A percentile compares a stretch with the other conserved stretches of the same genome.
Conservation (phyloP, 2,329 filamentous ascomycete genomes). For the Ophiosphaerella herpotricha region DNA sequence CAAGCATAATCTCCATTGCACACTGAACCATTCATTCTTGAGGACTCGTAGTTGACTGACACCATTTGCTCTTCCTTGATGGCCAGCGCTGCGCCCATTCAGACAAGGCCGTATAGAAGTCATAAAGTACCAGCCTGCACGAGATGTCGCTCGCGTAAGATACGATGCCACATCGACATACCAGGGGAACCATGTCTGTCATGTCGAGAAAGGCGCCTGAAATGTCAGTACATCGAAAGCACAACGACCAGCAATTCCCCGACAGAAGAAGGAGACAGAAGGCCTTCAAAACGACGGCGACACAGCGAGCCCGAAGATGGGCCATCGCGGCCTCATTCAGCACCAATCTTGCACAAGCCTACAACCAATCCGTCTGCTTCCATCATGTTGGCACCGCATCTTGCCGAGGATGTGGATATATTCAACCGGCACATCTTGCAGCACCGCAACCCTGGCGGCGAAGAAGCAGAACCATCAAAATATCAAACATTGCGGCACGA, state of each 20-base stretch:
- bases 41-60: neutral
- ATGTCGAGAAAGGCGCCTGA: conserved; percentile 44
- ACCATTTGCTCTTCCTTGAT: conserved; percentile 22
- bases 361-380: conserved; percentile 41
- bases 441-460: conserved; percentile 27
- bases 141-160: conserved; percentile 48
- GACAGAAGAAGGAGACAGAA: conserved; percentile 27
- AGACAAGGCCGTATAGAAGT: conserved; percentile 49
- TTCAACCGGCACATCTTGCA: conserved; percentile 47
- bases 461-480: conserved; percentile 40
- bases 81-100: conserved; percentile 38
- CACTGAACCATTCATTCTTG: neutral
- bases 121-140: conserved; percentile 51
- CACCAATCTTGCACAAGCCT: conserved; percentile 34
- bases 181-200: conserved; percentile 46
- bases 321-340: conserved; percentile 26
- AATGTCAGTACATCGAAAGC: conserved; percentile 44
- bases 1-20: neutral
- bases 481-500: conserved; percentile 58
- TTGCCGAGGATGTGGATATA: conserved; percentile 49
- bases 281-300: conserved; percentile 33
- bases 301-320: conserved; percentile 31
- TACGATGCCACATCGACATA: conserved; percentile 49
- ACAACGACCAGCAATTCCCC: conserved; percentile 24
- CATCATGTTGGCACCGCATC: conserved; percentile 47